Evolutionary conservation across 2,329 filamentous ascomycete species (phyloP), one percentile per base, ranked within the genome.

Genomic region (Harringtonia aguacate): DNA sequence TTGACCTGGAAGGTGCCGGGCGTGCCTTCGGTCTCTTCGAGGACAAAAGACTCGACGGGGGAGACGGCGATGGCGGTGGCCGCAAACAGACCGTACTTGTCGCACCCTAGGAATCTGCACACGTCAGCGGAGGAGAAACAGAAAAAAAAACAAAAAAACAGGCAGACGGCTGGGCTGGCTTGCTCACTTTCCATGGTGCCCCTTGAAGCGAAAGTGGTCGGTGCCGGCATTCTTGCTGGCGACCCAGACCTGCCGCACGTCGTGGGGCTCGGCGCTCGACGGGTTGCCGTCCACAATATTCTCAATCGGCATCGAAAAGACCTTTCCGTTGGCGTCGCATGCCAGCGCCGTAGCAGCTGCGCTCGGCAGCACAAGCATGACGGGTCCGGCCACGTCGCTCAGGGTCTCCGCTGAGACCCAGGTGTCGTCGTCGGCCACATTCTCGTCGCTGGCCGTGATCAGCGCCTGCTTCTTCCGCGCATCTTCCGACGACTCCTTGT

Each of bases 161-260:
- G n/a, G n/a, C n/a, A n/a, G n/a, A n/a, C 18, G 12, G 8, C 13
- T 34, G 17, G 17, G 30, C 33, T 8, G 22, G 4, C 3, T 12
- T 8, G 62, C 70, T 47, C 58, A 89, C 83, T 77, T 83, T 50
- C 88, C 89, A 63, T 95, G 86, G 55, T 90, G 84, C 0, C 87
- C 86, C 64, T 95, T 95, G 62, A 98, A 85, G 46, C 84, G 84
- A 53, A 86, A 82, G 29, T 75, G 73, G 50, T 94, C 86, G 1
- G 84, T 90, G 4, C 90, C 90, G 1, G 82, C 77, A 13, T 95
- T 81, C 52, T 75, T 77, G 54, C 84, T 94, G 48, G 86, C 87
- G 51, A 97, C 78, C 86, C 90, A 98, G 15, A 98, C 92, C 67
- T 95, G 89, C 48, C 90, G 73, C 48, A 97, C 89, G 61, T 97